Evolutionary conservation across 2,329 filamentous ascomycete genomes (phyloP).

Genomic region (Trichoderma koningiopsis): DNA sequence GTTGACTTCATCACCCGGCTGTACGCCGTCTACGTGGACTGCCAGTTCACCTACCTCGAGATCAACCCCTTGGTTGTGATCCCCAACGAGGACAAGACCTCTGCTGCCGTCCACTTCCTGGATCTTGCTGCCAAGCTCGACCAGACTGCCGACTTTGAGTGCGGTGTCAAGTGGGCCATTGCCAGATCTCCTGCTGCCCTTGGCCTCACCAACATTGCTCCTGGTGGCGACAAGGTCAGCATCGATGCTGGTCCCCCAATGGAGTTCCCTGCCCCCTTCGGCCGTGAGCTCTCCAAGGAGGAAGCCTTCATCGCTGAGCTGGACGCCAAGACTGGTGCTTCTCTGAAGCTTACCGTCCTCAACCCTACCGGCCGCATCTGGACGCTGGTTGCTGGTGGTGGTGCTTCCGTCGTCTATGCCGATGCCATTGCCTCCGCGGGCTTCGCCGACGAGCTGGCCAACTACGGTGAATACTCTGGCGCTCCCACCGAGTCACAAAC

Average conservation of each 20-base stretch:
- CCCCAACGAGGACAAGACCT: constrained; percentile 88
- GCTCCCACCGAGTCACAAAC: constrained; percentile 98
- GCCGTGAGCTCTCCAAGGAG: constrained; percentile 97
- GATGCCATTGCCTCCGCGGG: constrained; percentile 97
- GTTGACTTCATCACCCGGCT: constrained; percentile 98
- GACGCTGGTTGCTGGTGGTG: constrained; percentile 98
- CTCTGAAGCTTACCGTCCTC: constrained; percentile 95
- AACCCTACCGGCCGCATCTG: constrained; percentile 91
- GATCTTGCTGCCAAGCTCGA: constrained; percentile 98
- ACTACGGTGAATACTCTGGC: constrained; percentile 99
- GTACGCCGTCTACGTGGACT: constrained; percentile 98
- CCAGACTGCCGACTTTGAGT: constrained; percentile 99
- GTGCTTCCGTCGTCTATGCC: constrained; percentile 98
- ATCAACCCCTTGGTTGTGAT: constrained; percentile 99
- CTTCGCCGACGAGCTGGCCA: constrained; percentile 94
- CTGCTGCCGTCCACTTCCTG: constrained; percentile 94
- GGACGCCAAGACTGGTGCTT: constrained; percentile 98
- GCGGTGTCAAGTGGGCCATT: constrained; percentile 98
- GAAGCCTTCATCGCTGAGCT: constrained; percentile 99
- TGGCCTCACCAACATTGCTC: constrained; percentile 70
- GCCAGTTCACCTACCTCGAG: constrained; percentile 99
- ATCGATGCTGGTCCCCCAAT: constrained; percentile 97
- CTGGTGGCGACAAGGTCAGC: constrained; percentile 74
- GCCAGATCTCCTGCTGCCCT: constrained; percentile 88
- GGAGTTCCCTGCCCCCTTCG: constrained; percentile 98